Base-by-base conservation (phyloP, 441 rosid species). In the Eutrema salsugineum region DNA sequence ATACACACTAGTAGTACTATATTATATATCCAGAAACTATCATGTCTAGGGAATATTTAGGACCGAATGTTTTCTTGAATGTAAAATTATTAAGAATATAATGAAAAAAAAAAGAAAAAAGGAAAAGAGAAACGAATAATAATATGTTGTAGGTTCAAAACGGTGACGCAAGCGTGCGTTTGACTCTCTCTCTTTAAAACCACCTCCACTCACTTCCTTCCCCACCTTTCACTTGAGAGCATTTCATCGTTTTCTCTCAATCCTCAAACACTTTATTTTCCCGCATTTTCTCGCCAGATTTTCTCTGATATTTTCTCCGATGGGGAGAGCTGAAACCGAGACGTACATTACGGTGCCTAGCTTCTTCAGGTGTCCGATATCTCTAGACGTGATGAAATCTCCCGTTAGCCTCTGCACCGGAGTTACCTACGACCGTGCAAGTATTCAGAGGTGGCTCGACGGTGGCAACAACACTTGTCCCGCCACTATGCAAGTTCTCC, bases 351-450 rank as follows among this genome's bases (percentile, higher is more conserved):
- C 91, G 54, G 78, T 90, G 30, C 99, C 99, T 20, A 88, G 79
- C 76, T 82, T 84, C 70, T 91, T 94, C 81, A 83, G 79, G 60
- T 94, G 99, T 63, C 99, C 99, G 19, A 91, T 94, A 51, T 88
- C 97, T 22, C 86, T 94, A 0, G 99, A 94, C 78, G 89, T 94
- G 10, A 94, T 94, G 99, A 83, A 54, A 42, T 94, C 97, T 7
- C 97, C 99, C 0, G 99, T 94, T 15, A 90, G 92, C 71, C 87
- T 94, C 72, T 85, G 82, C 83, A 91, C 99, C 36, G 97, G 97
- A 43, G 92, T 94, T n/a, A 90, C 97, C 28, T 91, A 94, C 80
- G 99, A 91, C 70, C 94, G 97, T 43, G 66, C 87, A 64, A 87
- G 91, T 72, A 94, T 91, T 69, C 94, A 91, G 58, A 81, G 84